phyloP scores from a whole-genome alignment of 2,329 filamentous ascomycete genomes.

The Colletotrichum tropicicola region DNA sequence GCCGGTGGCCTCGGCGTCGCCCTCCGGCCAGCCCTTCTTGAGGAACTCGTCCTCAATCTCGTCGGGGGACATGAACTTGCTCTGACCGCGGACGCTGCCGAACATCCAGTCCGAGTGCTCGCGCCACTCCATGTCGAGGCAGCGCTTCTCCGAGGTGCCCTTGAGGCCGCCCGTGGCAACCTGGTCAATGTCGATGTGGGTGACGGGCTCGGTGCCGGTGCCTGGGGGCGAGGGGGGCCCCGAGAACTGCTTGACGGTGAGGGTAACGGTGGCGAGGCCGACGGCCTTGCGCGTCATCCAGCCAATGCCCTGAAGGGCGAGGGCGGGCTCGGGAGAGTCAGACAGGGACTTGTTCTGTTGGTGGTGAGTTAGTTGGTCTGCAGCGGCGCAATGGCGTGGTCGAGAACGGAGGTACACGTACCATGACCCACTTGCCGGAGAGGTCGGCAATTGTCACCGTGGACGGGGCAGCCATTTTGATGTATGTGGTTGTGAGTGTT shows the following conservation, averaged over 20 bases:
- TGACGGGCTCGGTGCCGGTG: conserved; percentile 49
- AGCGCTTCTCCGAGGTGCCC: conserved; percentile 67
- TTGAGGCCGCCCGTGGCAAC: conserved; percentile 75
- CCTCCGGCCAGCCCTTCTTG: conserved; percentile 67
- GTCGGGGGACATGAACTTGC: conserved; percentile 56
- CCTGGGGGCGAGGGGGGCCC: conserved; percentile 52
- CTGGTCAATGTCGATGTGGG: conserved; percentile 79
- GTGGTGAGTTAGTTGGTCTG: background rate
- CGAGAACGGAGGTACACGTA: conserved; percentile 51
- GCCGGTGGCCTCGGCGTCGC: conserved; percentile 57
- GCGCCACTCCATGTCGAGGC: conserved; percentile 60
- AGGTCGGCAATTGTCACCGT: conserved; percentile 74
- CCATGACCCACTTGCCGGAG: conserved; percentile 75
- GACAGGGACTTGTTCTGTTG: conserved; percentile 79
- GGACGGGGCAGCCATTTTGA: conserved; percentile 75
- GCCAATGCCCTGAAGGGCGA: conserved; percentile 76
- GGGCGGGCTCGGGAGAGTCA: conserved; percentile 72
- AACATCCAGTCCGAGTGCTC: conserved; percentile 84
- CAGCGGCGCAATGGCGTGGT: background rate
- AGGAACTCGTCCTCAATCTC: conserved; percentile 66
- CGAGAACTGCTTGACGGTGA: conserved; percentile 66
- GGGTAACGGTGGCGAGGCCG: conserved; percentile 72
- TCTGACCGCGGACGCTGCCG: conserved; percentile 72
- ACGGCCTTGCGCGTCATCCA: conserved; percentile 80
- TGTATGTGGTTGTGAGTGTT: background rate